phyloP scores from a whole-genome alignment of 305 asterid genomes.

The Fraxinus floribunda region DNA sequence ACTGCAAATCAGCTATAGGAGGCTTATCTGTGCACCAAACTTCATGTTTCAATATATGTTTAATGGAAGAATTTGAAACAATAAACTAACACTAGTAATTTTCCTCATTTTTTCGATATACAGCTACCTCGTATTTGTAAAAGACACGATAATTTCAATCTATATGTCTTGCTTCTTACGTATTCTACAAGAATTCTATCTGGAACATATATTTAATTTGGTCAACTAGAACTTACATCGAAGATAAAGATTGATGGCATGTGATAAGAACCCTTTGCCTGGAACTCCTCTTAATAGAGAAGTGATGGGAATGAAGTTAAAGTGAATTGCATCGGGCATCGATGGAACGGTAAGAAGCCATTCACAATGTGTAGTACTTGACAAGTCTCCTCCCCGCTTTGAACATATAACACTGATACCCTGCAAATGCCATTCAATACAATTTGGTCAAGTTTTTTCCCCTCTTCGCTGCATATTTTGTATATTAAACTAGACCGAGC shows the following conservation, averaged over 20 bases:
- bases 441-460: not conserved
- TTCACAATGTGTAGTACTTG: constrained; percentile 56
- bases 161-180: not conserved
- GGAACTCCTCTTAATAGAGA: constrained; percentile 75
- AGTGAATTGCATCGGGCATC: constrained; percentile 67
- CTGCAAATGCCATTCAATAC: constrained; percentile 29
- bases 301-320: constrained; percentile 79
- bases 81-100: not conserved
- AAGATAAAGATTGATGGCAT: constrained; percentile 87
- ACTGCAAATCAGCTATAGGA: constrained; percentile 66
- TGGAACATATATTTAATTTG: not conserved
- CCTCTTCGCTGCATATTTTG: not conserved
- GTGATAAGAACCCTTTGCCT: constrained; percentile 86
- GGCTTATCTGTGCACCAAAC: constrained; percentile 65
- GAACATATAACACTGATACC: constrained; percentile 79
- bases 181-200: not conserved
- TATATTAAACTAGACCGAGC: not conserved
- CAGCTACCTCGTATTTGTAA: not conserved
- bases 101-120: not conserved
- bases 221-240: constrained; percentile 49
- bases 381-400: constrained; percentile 73
- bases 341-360: constrained; percentile 79
- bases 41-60: not conserved
- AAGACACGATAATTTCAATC: not conserved
- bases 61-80: not conserved